Percentiles rank a stretch among this genome's conserved stretches.
These are phyloP conservation scores for Hyaloperonospora arabidopsidis DNA, from an alignment of 352 stramenopile species.

Conservation along the genomic window DNA sequence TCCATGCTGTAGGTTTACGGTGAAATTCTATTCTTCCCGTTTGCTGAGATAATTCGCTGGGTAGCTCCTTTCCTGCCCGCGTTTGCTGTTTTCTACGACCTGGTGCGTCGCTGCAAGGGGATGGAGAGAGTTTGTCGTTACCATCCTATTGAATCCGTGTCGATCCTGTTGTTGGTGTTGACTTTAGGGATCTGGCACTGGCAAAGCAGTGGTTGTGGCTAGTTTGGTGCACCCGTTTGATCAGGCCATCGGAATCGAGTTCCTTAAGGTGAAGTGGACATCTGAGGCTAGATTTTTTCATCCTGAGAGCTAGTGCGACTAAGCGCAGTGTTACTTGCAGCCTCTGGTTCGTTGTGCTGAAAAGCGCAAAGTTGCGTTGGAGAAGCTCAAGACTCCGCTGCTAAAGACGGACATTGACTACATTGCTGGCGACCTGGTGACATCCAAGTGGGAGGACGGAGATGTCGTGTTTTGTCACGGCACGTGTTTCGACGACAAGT, in stretches of 20 bases:
- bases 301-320: too few species aligned
- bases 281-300: too few species aligned
- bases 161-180: background rate
- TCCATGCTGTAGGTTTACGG: conserved; percentile 58
- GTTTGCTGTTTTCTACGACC: conserved; percentile 75
- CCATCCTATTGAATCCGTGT: background rate
- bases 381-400: conserved; percentile 32
- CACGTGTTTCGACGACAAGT: conserved; percentile 81
- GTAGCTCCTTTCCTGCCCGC: conserved; percentile 54
- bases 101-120: conserved; percentile 32
- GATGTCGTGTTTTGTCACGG: conserved; percentile 80
- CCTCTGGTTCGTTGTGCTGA: conserved; percentile 68
- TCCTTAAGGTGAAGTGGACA: conserved; percentile 39
- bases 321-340: conserved; percentile 14
- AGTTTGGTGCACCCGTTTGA: conserved; percentile 76
- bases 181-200: conserved; percentile 62
- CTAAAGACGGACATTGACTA: conserved; percentile 67
- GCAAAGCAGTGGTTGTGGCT: conserved; percentile 73
- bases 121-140: background rate
- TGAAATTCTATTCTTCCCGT: conserved; percentile 81
- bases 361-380: conserved; percentile 54
- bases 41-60: conserved; percentile 63
- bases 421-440: conserved; percentile 54
- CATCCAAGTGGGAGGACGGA: conserved; percentile 58
- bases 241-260: conserved; percentile 76